Evolutionary conservation across 139 green algal genomes (phyloP), one percentile per base, ranked within the genome.

Genomic region (Tetraselmis chui): DNA sequence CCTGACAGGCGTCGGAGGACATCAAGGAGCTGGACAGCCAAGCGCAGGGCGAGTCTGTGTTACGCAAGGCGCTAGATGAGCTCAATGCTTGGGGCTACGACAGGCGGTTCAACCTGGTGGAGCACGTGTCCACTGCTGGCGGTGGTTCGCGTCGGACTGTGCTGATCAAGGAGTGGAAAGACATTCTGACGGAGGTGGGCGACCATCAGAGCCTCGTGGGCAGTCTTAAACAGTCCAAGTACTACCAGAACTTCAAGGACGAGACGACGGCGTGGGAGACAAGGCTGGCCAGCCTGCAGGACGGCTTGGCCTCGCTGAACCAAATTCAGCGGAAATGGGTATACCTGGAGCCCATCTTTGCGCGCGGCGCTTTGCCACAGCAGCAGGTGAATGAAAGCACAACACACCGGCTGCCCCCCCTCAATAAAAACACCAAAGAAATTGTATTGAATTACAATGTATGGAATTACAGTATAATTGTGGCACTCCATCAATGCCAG

Each of bases 311-410:
- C 5, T 79, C 88, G 78, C 88, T 96, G 2, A 92, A 94, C 78
- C 80, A 85, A 79, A 90, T 95, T 59, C 93, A 97, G 86, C 87
- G 93, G 29, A 91, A 92, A 75, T 96, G 92, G 92, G 86, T 96
- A 29, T 97, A 97, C 85, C 86, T 97, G 76, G 89, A 95, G 88
- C 93, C 93, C 59, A 93, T 97, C 76, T 96, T 96, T 84, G 88
- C 84, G 22, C 83, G 92, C 23, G 93, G 93, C 11, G 93, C 93
- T 23, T 82, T 97, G 84, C 93, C 93, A 0, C 82, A 89, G 22
- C 88, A 95, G 82, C 88, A 92, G 84, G 45, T 67, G n/a, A n/a
- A n/a, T n/a, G n/a, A n/a, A n/a, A n/a, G n/a, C n/a, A n/a, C n/a
- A n/a, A n/a, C n/a, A n/a, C n/a, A n/a, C n/a, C n/a, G n/a, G n/a